Evolutionary conservation across 371 early-diverging fungal genomes (phyloP).

Genomic region (Sporodiniella umbellata): DNA sequence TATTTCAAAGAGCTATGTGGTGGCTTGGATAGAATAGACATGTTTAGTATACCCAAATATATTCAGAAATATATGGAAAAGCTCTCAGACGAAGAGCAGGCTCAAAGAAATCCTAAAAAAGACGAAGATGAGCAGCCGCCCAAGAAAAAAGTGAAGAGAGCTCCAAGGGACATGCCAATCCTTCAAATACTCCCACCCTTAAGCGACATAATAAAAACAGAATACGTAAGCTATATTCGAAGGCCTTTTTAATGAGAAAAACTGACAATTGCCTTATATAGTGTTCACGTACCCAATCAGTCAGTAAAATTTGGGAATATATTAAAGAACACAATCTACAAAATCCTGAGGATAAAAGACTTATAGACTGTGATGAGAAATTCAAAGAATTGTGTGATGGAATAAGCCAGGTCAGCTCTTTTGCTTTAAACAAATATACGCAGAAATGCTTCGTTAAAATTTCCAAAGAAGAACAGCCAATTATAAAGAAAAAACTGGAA

Average conservation of each 20-base stretch:
- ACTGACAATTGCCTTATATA: constrained; percentile 12
- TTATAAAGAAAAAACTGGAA: constrained; percentile 3
- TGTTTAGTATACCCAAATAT: constrained; percentile 16
- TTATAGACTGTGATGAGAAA: constrained; percentile 36
- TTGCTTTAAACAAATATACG: constrained; percentile 15
- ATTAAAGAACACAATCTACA: constrained; percentile 43
- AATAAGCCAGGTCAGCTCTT: constrained; percentile 3
- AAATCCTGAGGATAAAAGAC: constrained; percentile 32
- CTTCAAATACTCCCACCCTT: constrained; percentile 22
- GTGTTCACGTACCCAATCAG: constrained; percentile 39
- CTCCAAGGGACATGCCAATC: constrained; percentile 9
- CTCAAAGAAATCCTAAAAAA: constrained; percentile 2
- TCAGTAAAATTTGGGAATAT: constrained; percentile 48
- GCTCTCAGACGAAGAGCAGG: constrained; percentile 18
- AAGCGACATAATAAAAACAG: constrained; percentile 20
- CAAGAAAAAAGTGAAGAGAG: constrained; percentile 6
- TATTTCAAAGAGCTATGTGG: constrained; percentile 27
- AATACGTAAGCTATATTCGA: constrained; percentile 11
- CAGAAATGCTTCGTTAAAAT: constrained; percentile 11
- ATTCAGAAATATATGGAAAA: constrained; percentile 8
- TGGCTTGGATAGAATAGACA: constrained; percentile 6
- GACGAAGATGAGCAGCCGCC: constrained; percentile 5
- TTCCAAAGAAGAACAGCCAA: constrained; percentile 14
- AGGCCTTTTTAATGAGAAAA: too few species aligned
- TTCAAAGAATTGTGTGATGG: constrained; percentile 26